Evolutionary conservation across 768 basidiomycete genomes (phyloP), one percentile per base, ranked within the genome.

Genomic region (Mrakia blollopis): DNA sequence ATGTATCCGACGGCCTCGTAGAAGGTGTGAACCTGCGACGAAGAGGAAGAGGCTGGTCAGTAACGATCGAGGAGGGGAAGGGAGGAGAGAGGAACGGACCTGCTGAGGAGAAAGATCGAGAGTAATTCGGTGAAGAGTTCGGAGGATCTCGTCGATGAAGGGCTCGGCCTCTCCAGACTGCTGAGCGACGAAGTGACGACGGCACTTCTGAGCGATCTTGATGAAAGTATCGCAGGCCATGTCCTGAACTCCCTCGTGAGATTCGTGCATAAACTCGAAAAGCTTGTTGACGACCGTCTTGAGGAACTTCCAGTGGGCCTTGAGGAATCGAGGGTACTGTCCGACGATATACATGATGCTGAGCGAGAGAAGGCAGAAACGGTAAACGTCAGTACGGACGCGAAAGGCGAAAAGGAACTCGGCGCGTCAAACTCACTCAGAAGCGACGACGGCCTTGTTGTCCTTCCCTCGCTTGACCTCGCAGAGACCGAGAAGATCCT

Each of bases 201-300:
- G 88, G 83, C 95, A 81, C 84, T 98, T 99, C 83, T 99, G 97
- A 32, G 97, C 94, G 80, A 99, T 99, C 85, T 98, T 99, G 87
- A 99, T 98, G 85, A 99, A 99, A 0, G 97, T 99, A 83, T 99
- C 97, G 85, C 97, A 99, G 65, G 97, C 97, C 97, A 99, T 99
- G 85, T 99, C 97, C 84, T 99, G 97, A 16, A 99, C 97, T 86
- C 95, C 94, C 86, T 99, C 97, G 82, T 99, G 96, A 0, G 94
- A 97, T 85, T 99, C 96, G 84, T 99, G 97, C 94, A 98, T 98
- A 84, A 99, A 99, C 83, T 99, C 97, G 84, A 98, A 99, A 10
- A 98, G 87, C 84, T 99, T 99, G 86, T 98, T 99, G 79, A 99
- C 96, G 74, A 99, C 97, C 2, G 97, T 98, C 87, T 99, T 99